Evolutionary conservation across 371 early-diverging fungal species (phyloP).

Genomic region (Mucor mucedo): DNA sequence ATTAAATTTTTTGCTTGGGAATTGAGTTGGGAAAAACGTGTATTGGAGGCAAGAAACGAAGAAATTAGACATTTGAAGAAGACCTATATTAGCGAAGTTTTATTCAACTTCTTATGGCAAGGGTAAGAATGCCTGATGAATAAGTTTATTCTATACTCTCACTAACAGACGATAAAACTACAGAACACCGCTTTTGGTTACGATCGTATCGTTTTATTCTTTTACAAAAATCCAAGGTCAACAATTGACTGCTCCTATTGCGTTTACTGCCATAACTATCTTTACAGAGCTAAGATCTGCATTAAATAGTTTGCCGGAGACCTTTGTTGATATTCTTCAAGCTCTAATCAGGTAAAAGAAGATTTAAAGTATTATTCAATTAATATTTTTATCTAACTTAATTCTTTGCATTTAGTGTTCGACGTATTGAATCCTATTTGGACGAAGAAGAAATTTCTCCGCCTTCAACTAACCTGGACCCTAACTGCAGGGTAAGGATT

Average conservation of each 20-base stretch:
- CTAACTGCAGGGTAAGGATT: conserved; percentile 44
- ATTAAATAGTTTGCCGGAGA: conserved; percentile 61
- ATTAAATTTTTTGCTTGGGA: conserved; percentile 78
- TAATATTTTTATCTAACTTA: not conserved
- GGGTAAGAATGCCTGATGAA: conserved; percentile 34
- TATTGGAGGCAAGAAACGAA: conserved; percentile 49
- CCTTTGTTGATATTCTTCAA: conserved; percentile 51
- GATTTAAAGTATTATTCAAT: no score
- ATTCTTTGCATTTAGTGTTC: conserved; percentile 27
- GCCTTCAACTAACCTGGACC: conserved; percentile 24
- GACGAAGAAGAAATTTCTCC: conserved; percentile 71
- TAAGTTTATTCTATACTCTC: not conserved
- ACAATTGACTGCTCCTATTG: conserved; percentile 63
- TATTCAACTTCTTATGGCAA: conserved; percentile 40
- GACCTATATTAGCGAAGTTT: conserved; percentile 30
- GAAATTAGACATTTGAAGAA: conserved; percentile 56
- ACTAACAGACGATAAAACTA: not conserved
- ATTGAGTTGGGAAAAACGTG: conserved; percentile 43
- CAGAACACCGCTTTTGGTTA: conserved; percentile 63
- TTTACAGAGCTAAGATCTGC: conserved; percentile 63
- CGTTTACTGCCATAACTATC: conserved; percentile 66
- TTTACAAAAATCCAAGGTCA: conserved; percentile 63
- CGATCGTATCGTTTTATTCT: conserved; percentile 58
- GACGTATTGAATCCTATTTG: conserved; percentile 76
- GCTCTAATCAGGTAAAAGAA: conserved; percentile 40